phyloP scores from a whole-genome alignment of 129 eudicot species.

The Deinandra increscens region DNA sequence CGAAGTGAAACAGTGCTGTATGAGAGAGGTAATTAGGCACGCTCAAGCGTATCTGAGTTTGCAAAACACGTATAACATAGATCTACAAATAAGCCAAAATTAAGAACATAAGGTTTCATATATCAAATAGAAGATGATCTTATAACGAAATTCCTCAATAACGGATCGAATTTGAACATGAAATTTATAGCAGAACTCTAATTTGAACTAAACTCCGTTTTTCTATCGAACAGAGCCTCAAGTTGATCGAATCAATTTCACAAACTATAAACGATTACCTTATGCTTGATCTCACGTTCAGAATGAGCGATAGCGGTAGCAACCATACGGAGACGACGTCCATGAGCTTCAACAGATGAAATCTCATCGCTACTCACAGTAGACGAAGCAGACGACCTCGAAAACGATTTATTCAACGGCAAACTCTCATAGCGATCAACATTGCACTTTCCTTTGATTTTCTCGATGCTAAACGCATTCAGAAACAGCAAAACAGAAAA shows the following conservation, averaged over 20 bases:
- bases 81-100: background rate
- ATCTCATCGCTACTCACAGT: conserved; percentile 39
- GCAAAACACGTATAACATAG: conserved; percentile 5
- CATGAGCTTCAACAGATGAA: conserved; percentile 33
- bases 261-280: conserved; percentile 18
- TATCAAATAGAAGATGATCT: conserved; percentile 9
- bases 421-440: conserved; percentile 28
- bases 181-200: conserved; percentile 5
- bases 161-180: background rate
- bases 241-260: conserved; percentile 11
- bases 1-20: background rate
- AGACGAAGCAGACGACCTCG: conserved; percentile 43
- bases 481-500: conserved; percentile 14
- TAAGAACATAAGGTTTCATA: background rate
- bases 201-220: background rate
- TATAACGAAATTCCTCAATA: conserved; percentile 1
- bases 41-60: background rate
- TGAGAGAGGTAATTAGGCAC: background rate
- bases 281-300: conserved; percentile 47
- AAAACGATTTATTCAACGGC: conserved; percentile 24
- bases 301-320: conserved; percentile 31
- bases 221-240: conserved; percentile 12
- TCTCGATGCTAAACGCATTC: conserved; percentile 22
- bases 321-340: conserved; percentile 19
- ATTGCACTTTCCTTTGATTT: conserved; percentile 12